Evolutionary conservation across 345 rosid genomes (phyloP), one percentile per base, ranked within the genome.

Genomic region (Sisymbrium altissimum): DNA sequence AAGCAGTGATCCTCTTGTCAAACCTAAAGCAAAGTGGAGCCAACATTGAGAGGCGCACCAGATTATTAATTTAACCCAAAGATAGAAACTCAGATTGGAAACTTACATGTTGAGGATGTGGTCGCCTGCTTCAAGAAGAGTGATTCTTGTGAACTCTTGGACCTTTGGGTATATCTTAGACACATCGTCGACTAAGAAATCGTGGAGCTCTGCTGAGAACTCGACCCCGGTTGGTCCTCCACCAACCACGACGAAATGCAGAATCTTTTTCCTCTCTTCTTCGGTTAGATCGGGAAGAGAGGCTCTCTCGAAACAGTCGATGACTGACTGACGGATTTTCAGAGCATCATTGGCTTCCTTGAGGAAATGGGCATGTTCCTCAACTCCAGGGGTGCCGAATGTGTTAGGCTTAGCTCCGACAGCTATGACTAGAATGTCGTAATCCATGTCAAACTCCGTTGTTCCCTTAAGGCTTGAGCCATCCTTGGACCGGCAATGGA

Each of bases 141-240:
- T 89, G 69, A 92, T 89, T 59, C 71, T 88, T 1, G 85, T 78
- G 15, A 74, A 66, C 25, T 84, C 82, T 55, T 77, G 76, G 25
- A 83, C 80, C 3, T 78, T 50, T 9, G 98, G 98, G 75, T 88
- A 89, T 14, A 91, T 61, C 46, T 60, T 56, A 33, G 84, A 75
- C n/a, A 92, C 80, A 71, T 92, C 98, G 18, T 92, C 86, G 7
- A 75, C 68, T 0, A 85, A 83, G 54, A 82, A 83, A 66, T 92
- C 98, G 65, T 82, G 91, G 27, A 92, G 89, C 83, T 89, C 98
- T 8, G 98, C 94, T 14, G 96, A 90, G 81, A 85, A 92, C 83
- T 92, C 98, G 13, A 92, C 96, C 6, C 98, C 94, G 0, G 90
- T 83, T 35, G 98, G 96, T 8, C 96, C 96, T 12, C 98, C 98